Evolutionary conservation across 257 asterid genomes (phyloP).

Genomic region (Solanum chmielewskii): DNA sequence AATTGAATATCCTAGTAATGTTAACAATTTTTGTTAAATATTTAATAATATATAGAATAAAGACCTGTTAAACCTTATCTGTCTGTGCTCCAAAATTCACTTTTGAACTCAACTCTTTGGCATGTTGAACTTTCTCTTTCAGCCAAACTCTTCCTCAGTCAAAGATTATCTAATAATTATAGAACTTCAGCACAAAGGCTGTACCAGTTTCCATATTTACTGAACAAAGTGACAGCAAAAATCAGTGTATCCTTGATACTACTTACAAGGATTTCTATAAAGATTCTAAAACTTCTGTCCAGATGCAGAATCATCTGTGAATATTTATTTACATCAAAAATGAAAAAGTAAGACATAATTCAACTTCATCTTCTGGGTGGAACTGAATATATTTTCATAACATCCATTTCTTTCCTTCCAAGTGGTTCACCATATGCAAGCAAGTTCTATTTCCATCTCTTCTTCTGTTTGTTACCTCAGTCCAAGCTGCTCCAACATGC

Average conservation of each 20-base stretch:
- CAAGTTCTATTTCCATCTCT: not conserved
- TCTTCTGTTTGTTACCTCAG: not conserved
- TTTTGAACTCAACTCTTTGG: not conserved
- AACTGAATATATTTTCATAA: not conserved
- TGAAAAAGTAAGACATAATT: not conserved
- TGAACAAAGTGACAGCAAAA: not conserved
- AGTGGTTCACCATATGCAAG: not conserved
- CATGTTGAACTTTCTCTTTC: not conserved
- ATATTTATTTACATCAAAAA: not conserved
- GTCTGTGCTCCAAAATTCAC: not conserved
- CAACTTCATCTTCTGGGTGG: not conserved
- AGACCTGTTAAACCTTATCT: not conserved
- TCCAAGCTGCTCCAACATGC: not conserved
- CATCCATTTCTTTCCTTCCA: not conserved
- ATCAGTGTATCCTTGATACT: not conserved
- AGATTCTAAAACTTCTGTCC: not conserved
- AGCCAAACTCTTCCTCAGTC: not conserved
- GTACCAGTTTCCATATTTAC: not conserved
- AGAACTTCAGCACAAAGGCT: not conserved
- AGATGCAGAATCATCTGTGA: not conserved
- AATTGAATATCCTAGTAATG: not conserved
- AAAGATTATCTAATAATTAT: not conserved
- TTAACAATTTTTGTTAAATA: not conserved
- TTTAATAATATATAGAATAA: not conserved
- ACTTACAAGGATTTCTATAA: not conserved